A percentile compares a stretch with the other conserved stretches of the same genome.
Conservation (phyloP, 331 rosid genomes). For the Quercus phellos region DNA sequence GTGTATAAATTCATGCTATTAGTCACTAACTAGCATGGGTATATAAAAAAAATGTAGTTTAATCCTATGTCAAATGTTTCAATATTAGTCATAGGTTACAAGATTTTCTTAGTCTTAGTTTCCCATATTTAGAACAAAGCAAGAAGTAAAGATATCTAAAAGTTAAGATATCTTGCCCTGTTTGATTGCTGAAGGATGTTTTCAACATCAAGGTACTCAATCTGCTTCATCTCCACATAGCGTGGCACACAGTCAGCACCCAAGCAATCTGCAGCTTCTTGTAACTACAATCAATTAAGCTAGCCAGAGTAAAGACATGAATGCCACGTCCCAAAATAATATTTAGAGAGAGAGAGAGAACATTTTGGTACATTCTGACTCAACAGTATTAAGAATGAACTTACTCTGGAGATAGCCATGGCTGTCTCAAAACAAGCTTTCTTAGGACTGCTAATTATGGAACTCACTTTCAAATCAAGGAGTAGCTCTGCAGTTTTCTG, state of each 20-base stretch:
- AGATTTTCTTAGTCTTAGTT: not conserved
- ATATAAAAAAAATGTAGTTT: not conserved
- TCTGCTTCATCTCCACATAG: slow-evolving; percentile 72
- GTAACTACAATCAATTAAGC: slow-evolving; percentile 48
- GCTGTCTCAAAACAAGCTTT: slow-evolving; percentile 76
- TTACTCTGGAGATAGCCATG: slow-evolving; percentile 61
- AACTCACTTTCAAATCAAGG: slow-evolving; percentile 68
- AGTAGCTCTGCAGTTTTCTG: slow-evolving; percentile 90
- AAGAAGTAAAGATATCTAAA: not conserved
- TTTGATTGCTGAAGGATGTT: slow-evolving; percentile 42
- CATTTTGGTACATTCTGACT: slow-evolving; percentile 2
- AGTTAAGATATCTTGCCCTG: slow-evolving; percentile 41
- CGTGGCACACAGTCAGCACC: slow-evolving; percentile 89
- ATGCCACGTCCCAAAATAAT: not conserved
- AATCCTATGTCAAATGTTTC: not conserved
- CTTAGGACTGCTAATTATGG: slow-evolving; percentile 66
- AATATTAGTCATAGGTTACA: not conserved
- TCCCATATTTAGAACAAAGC: not conserved
- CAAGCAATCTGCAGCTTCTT: slow-evolving; percentile 95
- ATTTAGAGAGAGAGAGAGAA: not conserved
- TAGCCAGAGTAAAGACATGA: slow-evolving; percentile 11
- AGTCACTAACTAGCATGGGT: not conserved
- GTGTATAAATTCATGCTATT: not conserved
- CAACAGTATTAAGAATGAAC: slow-evolving; percentile 21
- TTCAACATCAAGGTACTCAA: slow-evolving; percentile 48